Percentiles rank a stretch among this genome's conserved stretches.
These are phyloP conservation scores for Lactuca sativa DNA, from an alignment of 129 eudicot species.

Conservation along the genomic window DNA sequence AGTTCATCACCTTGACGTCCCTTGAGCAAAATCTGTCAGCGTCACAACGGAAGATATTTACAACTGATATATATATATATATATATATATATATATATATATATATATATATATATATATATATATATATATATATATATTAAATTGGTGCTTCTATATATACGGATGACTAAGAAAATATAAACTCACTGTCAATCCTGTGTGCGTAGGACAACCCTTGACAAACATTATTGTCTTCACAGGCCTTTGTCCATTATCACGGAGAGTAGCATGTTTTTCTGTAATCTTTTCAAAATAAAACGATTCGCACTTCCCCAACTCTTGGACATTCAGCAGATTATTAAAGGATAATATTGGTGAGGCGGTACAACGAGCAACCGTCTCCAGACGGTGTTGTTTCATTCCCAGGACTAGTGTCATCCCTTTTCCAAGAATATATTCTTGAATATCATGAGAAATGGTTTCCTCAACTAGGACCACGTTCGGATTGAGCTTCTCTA, in stretches of 20 bases:
- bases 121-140: too few species aligned
- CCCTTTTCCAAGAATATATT: slow-evolving; percentile 62
- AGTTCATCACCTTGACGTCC: slow-evolving; percentile 73
- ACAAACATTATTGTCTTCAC: slow-evolving; percentile 81
- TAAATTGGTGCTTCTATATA: too few species aligned
- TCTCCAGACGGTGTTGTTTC: slow-evolving; percentile 81
- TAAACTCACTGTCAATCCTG: slow-evolving; percentile 77
- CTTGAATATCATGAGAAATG: slow-evolving; percentile 78
- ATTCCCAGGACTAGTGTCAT: slow-evolving; percentile 78
- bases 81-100: too few species aligned
- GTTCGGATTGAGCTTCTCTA: slow-evolving; percentile 65
- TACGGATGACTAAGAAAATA: neutral
- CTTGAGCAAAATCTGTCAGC: slow-evolving; percentile 77
- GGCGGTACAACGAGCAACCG: slow-evolving; percentile 76
- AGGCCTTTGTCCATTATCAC: slow-evolving; percentile 70
- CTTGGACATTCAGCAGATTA: slow-evolving; percentile 31
- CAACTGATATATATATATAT: too few species aligned
- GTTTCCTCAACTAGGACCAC: slow-evolving; percentile 83
- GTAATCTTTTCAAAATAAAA: slow-evolving; percentile 72
- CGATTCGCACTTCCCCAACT: slow-evolving; percentile 67
- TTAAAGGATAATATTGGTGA: slow-evolving; percentile 59
- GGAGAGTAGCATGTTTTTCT: slow-evolving; percentile 61
- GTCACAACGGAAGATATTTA: too few species aligned
- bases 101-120: too few species aligned
- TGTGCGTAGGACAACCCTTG: slow-evolving; percentile 66